Evolutionary conservation across 805 yeast species (phyloP), one percentile per base, ranked within the genome.

Genomic region (Wickerhamiella shivajii): DNA sequence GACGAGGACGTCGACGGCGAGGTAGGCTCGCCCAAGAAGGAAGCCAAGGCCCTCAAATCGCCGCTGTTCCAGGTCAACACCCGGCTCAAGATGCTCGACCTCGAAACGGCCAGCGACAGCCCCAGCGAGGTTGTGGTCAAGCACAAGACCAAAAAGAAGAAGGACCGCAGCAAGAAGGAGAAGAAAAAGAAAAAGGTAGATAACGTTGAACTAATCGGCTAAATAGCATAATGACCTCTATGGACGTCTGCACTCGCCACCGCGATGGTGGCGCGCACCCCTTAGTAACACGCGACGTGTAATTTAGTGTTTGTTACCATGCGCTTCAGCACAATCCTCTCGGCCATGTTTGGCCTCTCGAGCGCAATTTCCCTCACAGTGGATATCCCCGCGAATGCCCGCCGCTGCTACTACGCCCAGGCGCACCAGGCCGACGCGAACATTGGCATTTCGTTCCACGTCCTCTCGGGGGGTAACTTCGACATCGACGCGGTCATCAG

Each of bases 381-480:
- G 47, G 64, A 65, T 16, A 63, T 81, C 39, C 74, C 74, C n/a
- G 81, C 93, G 10, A 76, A 74, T 45, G 90, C 76, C 37, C 62
- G 63, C 38, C 59, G 72, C 31, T 81, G 94, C 52, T 79, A 64
- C 57, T 79, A 75, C 55, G 66, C 75, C 20, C 69, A 74, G 52
- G 77, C 83, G 36, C 66, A 67, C 33, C 60, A 66, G 39, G 69
- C 69, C 4, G 63, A 66, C 44, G 60, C 77, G 30, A 70, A 66
- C 39, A 64, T 83, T 37, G 76, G 77, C 24, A 81, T 72, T 53
- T 76, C 78, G 52, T 81, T 79, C 63, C 81, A 92, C 11, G 93
- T 83, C 44, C 77, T 77, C 57, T 59, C 75, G 21, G 90, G 85
- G 36, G 83, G 90, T 13, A 60, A 77, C 24, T 78, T 76, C 49